Evolutionary conservation across 352 stramenopile genomes (phyloP), one percentile per base, ranked within the genome.

Genomic region (Aphanomyces euteiches): DNA sequence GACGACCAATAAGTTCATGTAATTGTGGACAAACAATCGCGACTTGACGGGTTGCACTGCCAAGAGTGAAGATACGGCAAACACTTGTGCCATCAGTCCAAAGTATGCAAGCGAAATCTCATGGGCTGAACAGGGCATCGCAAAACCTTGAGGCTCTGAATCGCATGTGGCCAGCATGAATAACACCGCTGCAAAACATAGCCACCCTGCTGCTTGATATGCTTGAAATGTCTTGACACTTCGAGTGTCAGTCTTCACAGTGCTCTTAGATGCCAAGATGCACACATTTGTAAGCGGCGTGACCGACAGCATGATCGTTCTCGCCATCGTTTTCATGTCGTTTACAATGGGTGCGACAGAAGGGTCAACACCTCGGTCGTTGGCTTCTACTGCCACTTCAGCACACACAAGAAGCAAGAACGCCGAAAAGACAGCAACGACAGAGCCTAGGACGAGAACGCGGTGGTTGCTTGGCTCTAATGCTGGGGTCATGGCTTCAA

Each of bases 1-100:
- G 48, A 92, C 73, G 50, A 91, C 73, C 67, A 93, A 68, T 81
- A 92, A 89, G 74, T 95, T 92, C 75, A 89, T 92, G 67, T 88
- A 92, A 78, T 93, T 92, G 78, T 95, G 89, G 47, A 90, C 72
- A 58, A 90, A 80, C 56, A 92, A 65, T 86, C 79, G 10, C 80
- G 84, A 47, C 81, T 75, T 80, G 43, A 47, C 39, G 47, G 74
- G 75, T 28, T 80, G 77, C 10, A 40, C 15, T 36, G 84, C 80
- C 17, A 95, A 64, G 13, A 92, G 75, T 12, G 87, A 93, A 56
- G 87, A 93, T 39, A 93, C 84, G 54, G 92, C 81, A 60, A 95
- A 78, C 64, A 88, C 78, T 66, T 93, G 79, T 2, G 83, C 79
- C 19, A 94, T 81, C 66, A 94, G 91, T n/a, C 64, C 53, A 8